Evolutionary conservation across 148 eudicot genomes (phyloP).

Genomic region (Nyssa sinensis): DNA sequence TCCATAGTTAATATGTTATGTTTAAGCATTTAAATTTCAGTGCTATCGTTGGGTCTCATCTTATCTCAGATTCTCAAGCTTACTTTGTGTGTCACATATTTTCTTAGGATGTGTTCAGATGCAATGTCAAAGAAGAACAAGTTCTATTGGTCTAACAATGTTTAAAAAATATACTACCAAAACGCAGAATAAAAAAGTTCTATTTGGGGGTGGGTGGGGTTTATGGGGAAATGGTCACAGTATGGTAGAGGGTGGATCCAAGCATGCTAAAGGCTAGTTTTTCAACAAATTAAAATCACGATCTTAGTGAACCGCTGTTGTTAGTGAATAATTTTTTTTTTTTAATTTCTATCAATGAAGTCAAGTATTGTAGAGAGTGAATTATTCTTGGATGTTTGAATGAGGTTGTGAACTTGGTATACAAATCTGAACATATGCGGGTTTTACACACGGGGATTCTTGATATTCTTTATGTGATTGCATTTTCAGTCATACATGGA

Average conservation of each 20-base stretch:
- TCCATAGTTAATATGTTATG: background rate
- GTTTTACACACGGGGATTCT: background rate
- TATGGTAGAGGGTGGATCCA: background rate
- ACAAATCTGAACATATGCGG: background rate
- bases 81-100: background rate
- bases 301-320: background rate
- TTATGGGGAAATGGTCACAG: background rate
- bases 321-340: too few species aligned
- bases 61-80: background rate
- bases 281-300: background rate
- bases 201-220: too few species aligned
- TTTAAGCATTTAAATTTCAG: background rate
- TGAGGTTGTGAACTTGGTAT: background rate
- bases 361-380: too few species aligned
- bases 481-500: slow-evolving; percentile 83
- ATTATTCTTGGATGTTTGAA: background rate
- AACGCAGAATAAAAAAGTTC: background rate
- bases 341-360: too few species aligned
- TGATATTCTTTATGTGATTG: background rate
- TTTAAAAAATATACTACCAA: background rate
- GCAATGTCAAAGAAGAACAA: background rate
- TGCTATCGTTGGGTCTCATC: background rate
- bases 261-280: background rate
- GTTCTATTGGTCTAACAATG: background rate
- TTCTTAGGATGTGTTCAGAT: background rate